Evolutionary conservation across 2,329 filamentous ascomycete genomes (phyloP), one percentile per base, ranked within the genome.

Genomic region (Coniochaeta pulveracea): DNA sequence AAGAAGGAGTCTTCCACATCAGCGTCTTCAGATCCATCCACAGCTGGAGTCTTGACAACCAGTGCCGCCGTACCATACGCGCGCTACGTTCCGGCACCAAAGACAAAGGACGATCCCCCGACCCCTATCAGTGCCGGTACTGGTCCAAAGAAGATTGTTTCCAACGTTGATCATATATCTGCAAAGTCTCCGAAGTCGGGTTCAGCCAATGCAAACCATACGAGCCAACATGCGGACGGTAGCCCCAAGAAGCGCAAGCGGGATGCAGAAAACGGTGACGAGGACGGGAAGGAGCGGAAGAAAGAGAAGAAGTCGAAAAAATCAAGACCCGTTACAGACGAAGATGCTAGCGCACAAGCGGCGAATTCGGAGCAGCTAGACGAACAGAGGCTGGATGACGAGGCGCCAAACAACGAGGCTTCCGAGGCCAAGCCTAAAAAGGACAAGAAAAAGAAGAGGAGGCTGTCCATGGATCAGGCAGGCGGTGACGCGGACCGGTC

Each of bases 1-100:
- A 50, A 54, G 37, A 37, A 48, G 34, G 40, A 35, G 23, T 26
- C 34, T 6, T 16, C 30, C 9, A 28, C 31, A 28, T 19, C 10
- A 5, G 30, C 18, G 17, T 11, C 11, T n/a, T 19, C 19, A 21
- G 18, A 17, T 21, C 18, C 19, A 10, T 11, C 18, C 10, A 19
- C 28, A 21, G 18, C 28, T 21, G 28, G 28, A 6, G 22, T 19
- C 16, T 31, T 31, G 5, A 19, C 28, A 10, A 31, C 28, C 18
- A 17, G 14, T 3, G 14, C 30, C 12, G 19, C 30, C 16, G 22
- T 22, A 6, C 30, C 30, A 24, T 33, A 33, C 22, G 30, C 30
- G 3, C 21, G 30, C 6, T 33, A 33, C 12, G 25, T 33, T 4
- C 30, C 30, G 18, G 19, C 30, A n/a, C 30, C 30, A 22, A 33